A percentile compares a stretch with the other conserved stretches of the same genome.
phyloP scores from a whole-genome alignment of 805 yeast genomes.

The Metschnikowia hibisci region DNA sequence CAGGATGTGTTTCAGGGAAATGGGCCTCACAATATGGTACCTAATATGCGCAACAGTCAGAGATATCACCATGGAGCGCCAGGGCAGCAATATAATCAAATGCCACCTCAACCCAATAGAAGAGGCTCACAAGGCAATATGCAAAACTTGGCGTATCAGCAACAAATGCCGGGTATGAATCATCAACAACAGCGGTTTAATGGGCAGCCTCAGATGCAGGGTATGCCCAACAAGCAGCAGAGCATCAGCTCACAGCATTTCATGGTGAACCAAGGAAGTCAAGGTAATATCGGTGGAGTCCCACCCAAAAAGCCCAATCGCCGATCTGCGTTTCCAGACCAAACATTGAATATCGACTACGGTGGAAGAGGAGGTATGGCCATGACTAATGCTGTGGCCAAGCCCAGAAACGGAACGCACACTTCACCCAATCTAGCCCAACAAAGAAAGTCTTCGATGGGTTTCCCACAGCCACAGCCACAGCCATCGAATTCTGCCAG shows the following conservation, averaged over 20 bases:
- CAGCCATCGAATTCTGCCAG: background rate
- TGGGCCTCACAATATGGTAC: conserved; percentile 26
- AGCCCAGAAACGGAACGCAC: conserved; percentile 14
- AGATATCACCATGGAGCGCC: conserved; percentile 19
- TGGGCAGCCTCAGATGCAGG: conserved; percentile 1
- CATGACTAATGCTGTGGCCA: conserved; percentile 23
- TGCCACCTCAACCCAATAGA: conserved; percentile 2
- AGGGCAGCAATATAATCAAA: conserved; percentile 4
- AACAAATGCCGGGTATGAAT: conserved; percentile 7
- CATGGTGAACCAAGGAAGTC: conserved; percentile 6
- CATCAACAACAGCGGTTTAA: conserved; percentile 15
- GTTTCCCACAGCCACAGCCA: background rate
- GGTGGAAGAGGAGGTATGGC: conserved; percentile 50
- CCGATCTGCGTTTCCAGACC: conserved; percentile 33
- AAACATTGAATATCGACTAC: conserved; percentile 35
- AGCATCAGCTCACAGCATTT: conserved; percentile 9
- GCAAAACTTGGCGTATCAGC: conserved; percentile 24
- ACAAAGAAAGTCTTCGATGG: conserved; percentile 14
- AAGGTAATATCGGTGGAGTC: conserved; percentile 10
- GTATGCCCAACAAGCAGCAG: conserved; percentile 3
- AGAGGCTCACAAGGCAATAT: conserved; percentile 1
- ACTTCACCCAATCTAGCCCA: conserved; percentile 17
- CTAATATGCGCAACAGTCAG: conserved; percentile 23
- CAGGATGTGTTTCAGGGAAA: conserved; percentile 31
- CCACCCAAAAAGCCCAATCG: conserved; percentile 31